Evolutionary conservation across 2,329 filamentous ascomycete genomes (phyloP).

Genomic region (Trichothecium roseum): DNA sequence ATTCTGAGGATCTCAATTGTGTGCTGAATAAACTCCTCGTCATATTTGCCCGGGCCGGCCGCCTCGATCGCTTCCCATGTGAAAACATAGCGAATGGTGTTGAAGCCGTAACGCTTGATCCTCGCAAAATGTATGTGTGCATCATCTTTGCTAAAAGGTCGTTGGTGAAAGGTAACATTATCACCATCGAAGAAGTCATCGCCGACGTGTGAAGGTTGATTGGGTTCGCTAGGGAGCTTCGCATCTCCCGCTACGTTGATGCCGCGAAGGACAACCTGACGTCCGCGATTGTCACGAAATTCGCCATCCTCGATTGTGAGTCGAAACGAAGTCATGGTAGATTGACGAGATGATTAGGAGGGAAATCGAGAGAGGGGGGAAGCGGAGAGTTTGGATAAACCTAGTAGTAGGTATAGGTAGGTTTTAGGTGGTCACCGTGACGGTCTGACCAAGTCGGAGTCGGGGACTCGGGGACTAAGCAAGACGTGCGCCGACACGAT

Average conservation of each 20-base stretch:
- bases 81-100: slow-evolving; percentile 92
- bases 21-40: slow-evolving; percentile 86
- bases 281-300: slow-evolving; percentile 72
- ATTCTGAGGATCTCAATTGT: slow-evolving; percentile 77
- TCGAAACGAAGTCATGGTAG: slow-evolving; percentile 59
- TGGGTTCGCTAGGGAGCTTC: slow-evolving; percentile 75
- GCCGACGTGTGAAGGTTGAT: slow-evolving; percentile 68
- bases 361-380: no score
- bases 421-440: no score
- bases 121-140: slow-evolving; percentile 79
- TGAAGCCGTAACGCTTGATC: slow-evolving; percentile 84
- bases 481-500: no score
- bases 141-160: slow-evolving; percentile 75
- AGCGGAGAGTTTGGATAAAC: no score
- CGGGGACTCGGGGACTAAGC: no score
- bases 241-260: slow-evolving; percentile 90
- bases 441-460: no score
- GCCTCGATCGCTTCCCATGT: slow-evolving; percentile 99
- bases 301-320: slow-evolving; percentile 75
- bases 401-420: no score
- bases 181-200: slow-evolving; percentile 89
- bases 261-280: slow-evolving; percentile 80
- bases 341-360: not conserved
- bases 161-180: slow-evolving; percentile 75
- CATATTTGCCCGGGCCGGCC: slow-evolving; percentile 80